A percentile compares a stretch with the other conserved stretches of the same genome.
Conservation (phyloP, 2,329 filamentous ascomycete species). For the Phialophora expanda region DNA sequence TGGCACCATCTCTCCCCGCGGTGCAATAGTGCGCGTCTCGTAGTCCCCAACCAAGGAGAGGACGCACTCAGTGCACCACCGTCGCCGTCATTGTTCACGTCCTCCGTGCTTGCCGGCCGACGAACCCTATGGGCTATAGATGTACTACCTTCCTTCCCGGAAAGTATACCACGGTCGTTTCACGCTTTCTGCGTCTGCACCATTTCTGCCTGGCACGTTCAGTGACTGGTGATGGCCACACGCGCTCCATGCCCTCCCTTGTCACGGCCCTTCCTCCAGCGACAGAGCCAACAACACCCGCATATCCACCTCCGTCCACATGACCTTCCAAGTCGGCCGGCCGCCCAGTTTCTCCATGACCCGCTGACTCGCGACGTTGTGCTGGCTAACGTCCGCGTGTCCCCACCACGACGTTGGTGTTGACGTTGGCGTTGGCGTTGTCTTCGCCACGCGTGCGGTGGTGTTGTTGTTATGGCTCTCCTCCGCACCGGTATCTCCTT, state of each 20-base stretch:
- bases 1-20: neutral
- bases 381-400: conserved; percentile 48
- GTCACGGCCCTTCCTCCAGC: neutral
- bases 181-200: too few species aligned
- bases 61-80: too few species aligned
- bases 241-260: too few species aligned
- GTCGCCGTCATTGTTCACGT: too few species aligned
- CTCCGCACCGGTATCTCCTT: conserved; percentile 22
- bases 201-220: too few species aligned
- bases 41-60: too few species aligned
- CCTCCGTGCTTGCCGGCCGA: too few species aligned
- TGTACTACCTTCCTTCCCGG: too few species aligned
- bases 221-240: too few species aligned
- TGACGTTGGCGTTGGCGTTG: neutral
- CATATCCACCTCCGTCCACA: conserved; percentile 49
- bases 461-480: conserved; percentile 3
- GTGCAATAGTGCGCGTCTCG: neutral
- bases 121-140: too few species aligned
- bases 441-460: too few species aligned
- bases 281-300: neutral
- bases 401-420: conserved; percentile 37
- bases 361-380: conserved; percentile 47
- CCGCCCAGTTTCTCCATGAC: conserved; percentile 55
- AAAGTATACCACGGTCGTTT: too few species aligned
- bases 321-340: conserved; percentile 43